Evolutionary conservation across 2,329 filamentous ascomycete genomes (phyloP).

Genomic region (Neurospora sp.): DNA sequence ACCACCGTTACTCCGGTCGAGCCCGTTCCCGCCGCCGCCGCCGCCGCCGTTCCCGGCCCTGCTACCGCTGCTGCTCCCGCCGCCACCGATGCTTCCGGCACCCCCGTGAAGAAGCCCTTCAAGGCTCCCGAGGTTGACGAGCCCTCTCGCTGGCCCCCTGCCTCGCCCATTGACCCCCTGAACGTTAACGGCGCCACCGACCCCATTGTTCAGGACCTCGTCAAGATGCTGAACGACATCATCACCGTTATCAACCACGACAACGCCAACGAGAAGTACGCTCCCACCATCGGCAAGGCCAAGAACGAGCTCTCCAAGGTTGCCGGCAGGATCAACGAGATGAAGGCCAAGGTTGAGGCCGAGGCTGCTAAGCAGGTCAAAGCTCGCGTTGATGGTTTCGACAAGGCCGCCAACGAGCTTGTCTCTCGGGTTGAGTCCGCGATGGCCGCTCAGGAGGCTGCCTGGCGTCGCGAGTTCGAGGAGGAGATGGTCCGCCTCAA

Average conservation of each 20-base stretch:
- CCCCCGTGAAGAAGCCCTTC: slow-evolving; percentile 26
- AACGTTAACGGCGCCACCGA: slow-evolving; percentile 67
- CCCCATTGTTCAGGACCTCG: slow-evolving; percentile 82
- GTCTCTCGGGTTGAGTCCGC: slow-evolving; percentile 76
- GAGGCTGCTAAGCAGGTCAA: slow-evolving; percentile 67
- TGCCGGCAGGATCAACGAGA: slow-evolving; percentile 62
- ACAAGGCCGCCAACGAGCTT: slow-evolving; percentile 78
- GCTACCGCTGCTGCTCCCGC: slow-evolving; percentile 18
- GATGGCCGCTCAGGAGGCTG: slow-evolving; percentile 68
- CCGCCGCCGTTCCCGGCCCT: slow-evolving; percentile 11
- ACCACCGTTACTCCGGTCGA: slow-evolving; percentile 13
- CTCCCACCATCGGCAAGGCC: slow-evolving; percentile 68
- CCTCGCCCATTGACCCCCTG: slow-evolving; percentile 67
- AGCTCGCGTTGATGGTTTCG: slow-evolving; percentile 66
- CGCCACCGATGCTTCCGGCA: slow-evolving; percentile 8
- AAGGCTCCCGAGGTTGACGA: slow-evolving; percentile 55
- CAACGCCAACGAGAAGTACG: slow-evolving; percentile 66
- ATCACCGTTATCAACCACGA: slow-evolving; percentile 90
- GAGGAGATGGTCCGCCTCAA: slow-evolving; percentile 73
- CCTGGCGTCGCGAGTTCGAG: slow-evolving; percentile 82
- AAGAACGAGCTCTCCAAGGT: slow-evolving; percentile 75
- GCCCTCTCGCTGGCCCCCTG: slow-evolving; percentile 52
- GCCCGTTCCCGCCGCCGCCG: slow-evolving; percentile 6
- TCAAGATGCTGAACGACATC: slow-evolving; percentile 92
- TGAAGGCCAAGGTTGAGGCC: slow-evolving; percentile 60